A percentile compares a stretch with the other conserved stretches of the same genome.
Conservation (phyloP, 345 rosid genomes). For the Isatis tinctoria region DNA sequence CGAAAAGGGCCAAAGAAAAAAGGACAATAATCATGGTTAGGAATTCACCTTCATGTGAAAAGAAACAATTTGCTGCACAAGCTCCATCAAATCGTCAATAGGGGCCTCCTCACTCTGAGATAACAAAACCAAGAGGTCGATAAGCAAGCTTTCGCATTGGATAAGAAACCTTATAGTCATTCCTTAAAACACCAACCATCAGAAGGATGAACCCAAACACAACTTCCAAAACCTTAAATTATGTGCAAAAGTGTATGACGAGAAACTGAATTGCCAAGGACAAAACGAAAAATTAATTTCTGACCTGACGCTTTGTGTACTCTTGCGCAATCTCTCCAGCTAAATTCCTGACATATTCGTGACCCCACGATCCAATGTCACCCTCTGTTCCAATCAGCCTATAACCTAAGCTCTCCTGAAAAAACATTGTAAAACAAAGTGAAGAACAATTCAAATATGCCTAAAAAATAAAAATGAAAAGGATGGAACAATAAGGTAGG, state of each 20-base stretch:
- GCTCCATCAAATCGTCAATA: constrained; percentile 67
- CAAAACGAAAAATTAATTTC: constrained; percentile 6
- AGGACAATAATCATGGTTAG: neutral
- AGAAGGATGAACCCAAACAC: neutral
- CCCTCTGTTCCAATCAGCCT: constrained; percentile 81
- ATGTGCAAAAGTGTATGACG: neutral
- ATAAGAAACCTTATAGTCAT: neutral
- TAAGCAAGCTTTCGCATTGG: neutral
- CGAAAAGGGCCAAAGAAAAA: neutral
- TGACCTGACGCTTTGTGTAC: constrained; percentile 73
- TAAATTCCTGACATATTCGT: constrained; percentile 92
- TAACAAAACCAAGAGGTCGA: neutral
- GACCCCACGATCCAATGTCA: constrained; percentile 98
- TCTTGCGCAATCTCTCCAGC: constrained; percentile 89
- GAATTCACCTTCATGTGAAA: constrained; percentile 82
- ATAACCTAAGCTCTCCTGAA: constrained; percentile 83
- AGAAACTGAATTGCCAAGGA: neutral
- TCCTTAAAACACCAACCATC: constrained; percentile 9
- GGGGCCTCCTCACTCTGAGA: constrained; percentile 61
- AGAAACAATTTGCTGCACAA: constrained; percentile 84
- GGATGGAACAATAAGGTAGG: neutral
- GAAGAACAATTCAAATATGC: neutral
- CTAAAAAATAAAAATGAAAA: neutral
- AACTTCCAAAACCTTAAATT: neutral
- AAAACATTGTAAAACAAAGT: neutral